These are phyloP conservation scores for Jatropha curcas DNA, from an alignment of 345 rosid species.

Conservation along the genomic window DNA sequence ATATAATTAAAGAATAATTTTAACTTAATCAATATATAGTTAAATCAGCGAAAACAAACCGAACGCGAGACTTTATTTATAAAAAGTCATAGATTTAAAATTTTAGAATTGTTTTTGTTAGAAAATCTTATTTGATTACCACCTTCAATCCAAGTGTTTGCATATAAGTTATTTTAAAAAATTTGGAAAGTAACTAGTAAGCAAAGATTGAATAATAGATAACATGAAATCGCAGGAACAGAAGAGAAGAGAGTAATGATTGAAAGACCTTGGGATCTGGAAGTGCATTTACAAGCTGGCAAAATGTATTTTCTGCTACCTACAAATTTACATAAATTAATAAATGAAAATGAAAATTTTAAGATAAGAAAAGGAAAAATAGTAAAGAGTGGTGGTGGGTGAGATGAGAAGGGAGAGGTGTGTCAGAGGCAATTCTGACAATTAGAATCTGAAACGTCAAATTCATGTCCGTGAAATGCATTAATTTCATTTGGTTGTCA, in stretches of 20 bases:
- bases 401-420: background rate
- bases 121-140: no score
- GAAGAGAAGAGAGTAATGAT: conserved; percentile 19
- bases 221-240: background rate
- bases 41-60: no score
- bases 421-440: conserved; percentile 36
- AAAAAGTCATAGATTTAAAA: no score
- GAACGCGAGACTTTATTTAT: no score
- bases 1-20: no score
- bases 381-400: background rate
- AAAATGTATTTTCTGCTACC: background rate
- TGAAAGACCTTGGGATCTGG: conserved; percentile 36
- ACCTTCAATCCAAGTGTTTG: no score
- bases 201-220: background rate
- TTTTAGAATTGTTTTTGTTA: no score
- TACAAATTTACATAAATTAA: background rate
- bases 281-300: conserved; percentile 36
- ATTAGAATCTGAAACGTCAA: conserved; percentile 73
- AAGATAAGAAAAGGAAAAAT: background rate
- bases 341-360: background rate
- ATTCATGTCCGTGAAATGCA: conserved; percentile 39
- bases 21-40: no score
- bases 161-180: background rate
- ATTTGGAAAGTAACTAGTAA: background rate
- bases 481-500: conserved; percentile 37